Percentiles rank a stretch among this genome's conserved stretches.
Evolutionary conservation across 176 grass and related monocot genomes (phyloP).

Genomic region (Lolium rigidum): DNA sequence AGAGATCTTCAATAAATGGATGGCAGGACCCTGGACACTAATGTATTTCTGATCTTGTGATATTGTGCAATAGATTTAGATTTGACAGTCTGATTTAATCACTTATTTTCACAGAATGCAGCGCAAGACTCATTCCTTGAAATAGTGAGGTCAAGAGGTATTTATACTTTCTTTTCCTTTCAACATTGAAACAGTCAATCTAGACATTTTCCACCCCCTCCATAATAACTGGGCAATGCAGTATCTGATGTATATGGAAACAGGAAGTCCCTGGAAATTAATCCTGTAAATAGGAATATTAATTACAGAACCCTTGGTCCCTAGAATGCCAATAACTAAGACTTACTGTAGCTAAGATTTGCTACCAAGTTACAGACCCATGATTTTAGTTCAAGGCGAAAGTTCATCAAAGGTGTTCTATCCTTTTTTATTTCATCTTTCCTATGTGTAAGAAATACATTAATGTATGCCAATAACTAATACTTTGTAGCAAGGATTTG

Average conservation of each 20-base stretch:
- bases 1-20: not conserved
- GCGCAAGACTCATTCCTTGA: constrained; percentile 68
- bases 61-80: constrained; percentile 9
- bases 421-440: too few species aligned
- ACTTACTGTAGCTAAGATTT: not conserved
- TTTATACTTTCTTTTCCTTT: constrained; percentile 40
- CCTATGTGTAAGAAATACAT: too few species aligned
- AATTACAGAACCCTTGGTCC: not conserved
- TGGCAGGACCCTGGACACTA: not conserved
- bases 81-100: not conserved
- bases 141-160: constrained; percentile 68
- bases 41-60: constrained; percentile 23
- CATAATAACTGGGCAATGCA: constrained; percentile 10
- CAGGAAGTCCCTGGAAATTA: not conserved
- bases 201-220: not conserved
- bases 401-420: not conserved
- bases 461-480: too few species aligned
- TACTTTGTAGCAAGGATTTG: too few species aligned
- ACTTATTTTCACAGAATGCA: constrained; percentile 63
- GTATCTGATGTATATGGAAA: constrained; percentile 17
- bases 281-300: not conserved
- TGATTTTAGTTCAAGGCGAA: not conserved
- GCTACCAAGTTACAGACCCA: not conserved
- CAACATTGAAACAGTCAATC: not conserved
- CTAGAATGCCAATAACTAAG: constrained; percentile 14